phyloP scores from a whole-genome alignment of 2,329 filamentous ascomycete species.

The Arthrobotrys conoides region DNA sequence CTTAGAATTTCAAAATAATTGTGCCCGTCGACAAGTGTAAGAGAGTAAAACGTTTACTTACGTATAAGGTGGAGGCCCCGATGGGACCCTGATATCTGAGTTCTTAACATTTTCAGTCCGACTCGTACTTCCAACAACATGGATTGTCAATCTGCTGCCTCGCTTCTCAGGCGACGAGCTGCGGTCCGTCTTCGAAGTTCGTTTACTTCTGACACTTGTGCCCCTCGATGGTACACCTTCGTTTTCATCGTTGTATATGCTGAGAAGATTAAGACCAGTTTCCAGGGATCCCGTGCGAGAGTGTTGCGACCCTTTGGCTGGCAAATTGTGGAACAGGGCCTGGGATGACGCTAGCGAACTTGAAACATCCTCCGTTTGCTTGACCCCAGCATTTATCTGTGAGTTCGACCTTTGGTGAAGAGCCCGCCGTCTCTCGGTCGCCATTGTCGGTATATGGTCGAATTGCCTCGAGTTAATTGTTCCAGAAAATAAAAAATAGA shows the following conservation, averaged over 20 bases:
- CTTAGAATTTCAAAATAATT: conserved; percentile 47
- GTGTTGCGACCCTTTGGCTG: conserved; percentile 58
- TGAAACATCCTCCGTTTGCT: conserved; percentile 59
- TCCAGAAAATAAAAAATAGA: conserved; percentile 43
- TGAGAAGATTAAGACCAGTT: conserved; percentile 39
- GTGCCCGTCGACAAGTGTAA: conserved; percentile 43
- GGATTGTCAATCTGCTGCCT: conserved; percentile 40
- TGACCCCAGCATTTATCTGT: conserved; percentile 60
- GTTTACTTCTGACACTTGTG: conserved; percentile 61
- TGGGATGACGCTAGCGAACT: conserved; percentile 60
- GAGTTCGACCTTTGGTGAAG: conserved; percentile 60
- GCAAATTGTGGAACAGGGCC: conserved; percentile 61
- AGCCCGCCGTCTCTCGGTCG: conserved; percentile 56
- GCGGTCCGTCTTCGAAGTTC: conserved; percentile 56
- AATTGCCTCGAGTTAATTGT: conserved; percentile 51
- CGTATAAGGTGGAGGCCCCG: conserved; percentile 58
- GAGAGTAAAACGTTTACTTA: conserved; percentile 58
- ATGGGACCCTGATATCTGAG: conserved; percentile 55
- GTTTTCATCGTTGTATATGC: conserved; percentile 55
- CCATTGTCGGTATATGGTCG: conserved; percentile 34
- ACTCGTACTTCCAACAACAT: conserved; percentile 46
- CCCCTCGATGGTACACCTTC: conserved; percentile 54
- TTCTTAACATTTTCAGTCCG: conserved; percentile 49
- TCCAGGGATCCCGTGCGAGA: conserved; percentile 52
- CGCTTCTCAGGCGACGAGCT: conserved; percentile 55